Evolutionary conservation across 2,329 filamentous ascomycete genomes (phyloP), one percentile per base, ranked within the genome.

Genomic region (Aspergillus unguis): DNA sequence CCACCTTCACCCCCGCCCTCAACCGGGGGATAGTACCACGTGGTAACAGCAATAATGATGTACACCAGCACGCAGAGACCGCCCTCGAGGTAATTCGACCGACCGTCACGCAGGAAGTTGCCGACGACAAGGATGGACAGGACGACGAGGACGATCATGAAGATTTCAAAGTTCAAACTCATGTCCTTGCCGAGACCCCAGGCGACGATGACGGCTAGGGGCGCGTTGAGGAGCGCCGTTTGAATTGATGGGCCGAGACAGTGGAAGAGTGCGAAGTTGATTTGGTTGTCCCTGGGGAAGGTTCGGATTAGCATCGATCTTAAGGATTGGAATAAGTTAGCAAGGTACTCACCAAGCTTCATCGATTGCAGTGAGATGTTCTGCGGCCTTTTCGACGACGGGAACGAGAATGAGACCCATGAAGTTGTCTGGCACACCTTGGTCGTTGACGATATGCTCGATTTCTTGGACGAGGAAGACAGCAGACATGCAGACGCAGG

Each of bases 81-180:
- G 2, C 92, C 92, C 70, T 96, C 92, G 4, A 96, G 80, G 65
- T 95, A 96, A 66, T 96, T 95, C 56, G 85, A 90, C 77, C 94
- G 92, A 60, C 89, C 85, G 66, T 96, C 92, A 45, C 90, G 80
- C 50, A 96, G 74, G 72, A 96, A 95, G 56, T 90, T 89, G 1
- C 91, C 90, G 35, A 95, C 88, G 0, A 91, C 90, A 38, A 96
- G 77, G 62, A 96, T 92, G 28, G 89, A 84, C 26, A 96, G 79
- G 52, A 96, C 84, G 6, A 96, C 77, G 58, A 95, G 80, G 52
- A 87, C 82, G 23, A 95, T 81, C 74, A 95, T 90, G 76, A 96
- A 96, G 10, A 91, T 79, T 62, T 94, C 88, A 67, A 96, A 96
- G 66, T 90, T 86, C 48, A 96, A 77, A 57, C 88, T 85, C 82